phyloP scores from a whole-genome alignment of 2,329 filamentous ascomycete species.

The Thielaviopsis euricoi region DNA sequence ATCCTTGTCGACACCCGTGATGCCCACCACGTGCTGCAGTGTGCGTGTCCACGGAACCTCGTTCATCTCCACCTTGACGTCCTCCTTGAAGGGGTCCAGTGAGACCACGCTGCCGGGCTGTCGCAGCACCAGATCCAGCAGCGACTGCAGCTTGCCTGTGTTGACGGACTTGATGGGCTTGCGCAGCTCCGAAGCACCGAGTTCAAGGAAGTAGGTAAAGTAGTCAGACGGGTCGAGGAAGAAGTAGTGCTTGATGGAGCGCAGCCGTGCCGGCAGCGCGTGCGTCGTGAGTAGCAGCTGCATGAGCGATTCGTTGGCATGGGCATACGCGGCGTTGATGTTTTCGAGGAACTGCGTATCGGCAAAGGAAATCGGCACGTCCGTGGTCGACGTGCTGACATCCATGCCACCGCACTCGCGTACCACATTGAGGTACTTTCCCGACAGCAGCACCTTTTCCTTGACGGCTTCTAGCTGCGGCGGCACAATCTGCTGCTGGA shows the following conservation, averaged over 20 bases:
- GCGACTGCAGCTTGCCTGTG: constrained; percentile 78
- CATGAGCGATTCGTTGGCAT: constrained; percentile 87
- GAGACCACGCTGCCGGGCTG: constrained; percentile 90
- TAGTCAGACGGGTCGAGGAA: constrained; percentile 97
- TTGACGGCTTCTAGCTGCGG: constrained; percentile 82
- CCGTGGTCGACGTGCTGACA: constrained; percentile 70
- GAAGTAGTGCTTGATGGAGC: constrained; percentile 95
- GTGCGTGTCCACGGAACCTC: constrained; percentile 84
- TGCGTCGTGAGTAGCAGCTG: constrained; percentile 85
- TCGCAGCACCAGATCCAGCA: constrained; percentile 91
- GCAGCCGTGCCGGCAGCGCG: constrained; percentile 68
- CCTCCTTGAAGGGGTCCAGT: constrained; percentile 92
- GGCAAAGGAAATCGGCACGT: constrained; percentile 85
- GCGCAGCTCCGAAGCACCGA: constrained; percentile 74
- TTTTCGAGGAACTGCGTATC: constrained; percentile 88
- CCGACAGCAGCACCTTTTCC: constrained; percentile 85
- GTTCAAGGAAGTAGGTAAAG: constrained; percentile 93
- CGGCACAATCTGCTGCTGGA: constrained; percentile 79
- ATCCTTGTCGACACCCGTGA: constrained; percentile 86
- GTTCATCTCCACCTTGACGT: constrained; percentile 96
- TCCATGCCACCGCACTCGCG: constrained; percentile 93
- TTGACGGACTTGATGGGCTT: constrained; percentile 84
- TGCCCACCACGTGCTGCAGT: constrained; percentile 89
- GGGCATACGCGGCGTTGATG: constrained; percentile 84
- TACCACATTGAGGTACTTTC: constrained; percentile 96